Conservation (phyloP, 2,329 filamentous ascomycete species). For the Ophiocordyceps camponoti-rufipedis region DNA sequence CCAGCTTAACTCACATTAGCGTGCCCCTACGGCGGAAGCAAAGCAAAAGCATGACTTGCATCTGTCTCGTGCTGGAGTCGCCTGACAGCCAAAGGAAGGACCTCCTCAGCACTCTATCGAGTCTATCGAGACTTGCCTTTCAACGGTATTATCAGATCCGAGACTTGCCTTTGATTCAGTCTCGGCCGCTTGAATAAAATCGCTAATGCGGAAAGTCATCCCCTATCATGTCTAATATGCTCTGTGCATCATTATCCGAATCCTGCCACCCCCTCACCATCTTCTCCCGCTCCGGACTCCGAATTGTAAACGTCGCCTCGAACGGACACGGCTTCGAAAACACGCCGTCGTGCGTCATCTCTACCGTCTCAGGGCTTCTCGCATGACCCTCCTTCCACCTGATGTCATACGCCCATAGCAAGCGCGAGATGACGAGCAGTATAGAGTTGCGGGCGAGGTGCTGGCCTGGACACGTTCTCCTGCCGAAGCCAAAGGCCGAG, state of each 20-base stretch:
- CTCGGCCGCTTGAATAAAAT: neutral
- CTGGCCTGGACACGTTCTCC: constrained; percentile 1
- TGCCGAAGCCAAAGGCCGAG: constrained; percentile 1
- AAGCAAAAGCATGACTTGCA: too few relatives aligned
- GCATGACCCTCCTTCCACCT: neutral
- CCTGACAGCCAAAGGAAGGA: too few relatives aligned
- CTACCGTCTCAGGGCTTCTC: neutral
- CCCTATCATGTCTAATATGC: neutral
- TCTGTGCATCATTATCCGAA: neutral
- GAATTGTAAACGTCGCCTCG: neutral
- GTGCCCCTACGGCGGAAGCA: too few relatives aligned
- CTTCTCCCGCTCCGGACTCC: neutral
- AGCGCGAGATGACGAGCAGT: neutral
- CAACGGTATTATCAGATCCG: too few relatives aligned
- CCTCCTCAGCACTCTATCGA: too few relatives aligned
- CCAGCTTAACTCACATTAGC: too few relatives aligned
- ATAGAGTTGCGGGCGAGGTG: neutral
- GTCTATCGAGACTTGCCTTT: too few relatives aligned
- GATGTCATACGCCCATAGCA: constrained; percentile 1
- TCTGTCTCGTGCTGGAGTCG: too few relatives aligned
- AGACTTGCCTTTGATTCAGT: neutral
- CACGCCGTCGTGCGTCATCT: neutral
- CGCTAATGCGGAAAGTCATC: neutral
- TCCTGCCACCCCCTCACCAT: neutral
- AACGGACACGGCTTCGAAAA: neutral